Evolutionary conservation across 2,329 filamentous ascomycete genomes (phyloP), one percentile per base, ranked within the genome.

Genomic region (Celoporthe dispersa): DNA sequence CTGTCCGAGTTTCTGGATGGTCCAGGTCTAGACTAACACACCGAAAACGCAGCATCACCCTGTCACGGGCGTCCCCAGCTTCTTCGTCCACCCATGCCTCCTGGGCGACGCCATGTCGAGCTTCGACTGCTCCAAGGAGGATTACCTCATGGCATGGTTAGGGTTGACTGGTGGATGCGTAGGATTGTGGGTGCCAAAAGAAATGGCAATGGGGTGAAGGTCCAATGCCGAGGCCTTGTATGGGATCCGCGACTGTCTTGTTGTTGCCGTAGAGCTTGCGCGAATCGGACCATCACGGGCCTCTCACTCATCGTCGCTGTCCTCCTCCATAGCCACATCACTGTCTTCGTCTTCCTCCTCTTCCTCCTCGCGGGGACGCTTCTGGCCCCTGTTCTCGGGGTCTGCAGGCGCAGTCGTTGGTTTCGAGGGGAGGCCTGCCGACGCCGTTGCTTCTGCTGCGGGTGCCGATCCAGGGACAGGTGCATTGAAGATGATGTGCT

Each of bases 71-170:
- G 80, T 90, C 70, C 93, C 94, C 55, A 88, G 90, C 64, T 98
- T 95, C 80, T 98, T 97, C 80, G 87, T 98, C 75, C 96, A 99
- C 82, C 95, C 96, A 33, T 98, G 96, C 81, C 89, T 93, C 78
- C 92, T 96, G 11, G 92, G 92, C 68, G 91, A 95, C 73, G 92
- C 92, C 66, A 92, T 98, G 87, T 84, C 84, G 74, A 84, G 83
- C 66, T 90, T 94, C 76, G 82, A 87, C 75, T 90, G 88, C 75
- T 80, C 84, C 77, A 83, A 85, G 78, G 80, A 90, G 76, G 85
- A 90, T 75, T 98, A 98, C 83, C 85, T 98, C 77, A 87, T 94
- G 81, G 82, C 94, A 68, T 98, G 95, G 94, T 85, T 98, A 72
- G 94, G 94, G n/a, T 83, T 97, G 70, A 88, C 97, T 60, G 95